Evolutionary conservation across 2,329 filamentous ascomycete species (phyloP).

Genomic region (Colletotrichum siamense): DNA sequence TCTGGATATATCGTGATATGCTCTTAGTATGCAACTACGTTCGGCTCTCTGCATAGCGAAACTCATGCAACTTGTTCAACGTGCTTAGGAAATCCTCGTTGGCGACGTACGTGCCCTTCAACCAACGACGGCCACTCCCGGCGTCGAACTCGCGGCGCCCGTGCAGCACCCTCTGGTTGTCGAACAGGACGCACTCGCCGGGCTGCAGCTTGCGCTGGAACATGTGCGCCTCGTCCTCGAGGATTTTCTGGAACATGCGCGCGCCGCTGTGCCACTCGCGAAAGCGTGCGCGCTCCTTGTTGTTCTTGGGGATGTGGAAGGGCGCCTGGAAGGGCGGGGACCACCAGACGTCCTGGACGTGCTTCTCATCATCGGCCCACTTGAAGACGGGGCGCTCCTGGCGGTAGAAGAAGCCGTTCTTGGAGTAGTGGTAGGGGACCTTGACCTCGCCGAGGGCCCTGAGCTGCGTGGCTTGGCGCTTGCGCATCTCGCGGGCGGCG

Average conservation of each 20-base stretch:
- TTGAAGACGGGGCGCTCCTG: conserved; percentile 56
- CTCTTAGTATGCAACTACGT: not conserved
- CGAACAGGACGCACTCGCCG: conserved; percentile 92
- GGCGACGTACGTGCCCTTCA: conserved; percentile 85
- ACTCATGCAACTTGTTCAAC: not conserved
- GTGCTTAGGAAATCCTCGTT: conserved; percentile 47
- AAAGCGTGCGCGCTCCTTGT: not conserved
- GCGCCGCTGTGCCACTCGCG: conserved; percentile 54
- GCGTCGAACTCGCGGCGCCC: conserved; percentile 79
- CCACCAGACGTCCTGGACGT: conserved; percentile 55
- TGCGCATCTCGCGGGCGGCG: conserved; percentile 54
- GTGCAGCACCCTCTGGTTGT: conserved; percentile 86
- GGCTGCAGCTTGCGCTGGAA: conserved; percentile 76
- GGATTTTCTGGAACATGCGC: conserved; percentile 58
- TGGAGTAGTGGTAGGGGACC: conserved; percentile 73
- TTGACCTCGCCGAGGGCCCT: conserved; percentile 44
- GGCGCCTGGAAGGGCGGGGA: conserved; percentile 80
- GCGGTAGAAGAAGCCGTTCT: conserved; percentile 68
- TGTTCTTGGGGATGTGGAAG: conserved; percentile 36
- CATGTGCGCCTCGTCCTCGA: conserved; percentile 64
- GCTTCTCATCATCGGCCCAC: conserved; percentile 16
- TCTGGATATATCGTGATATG: not conserved
- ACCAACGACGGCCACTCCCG: conserved; percentile 72
- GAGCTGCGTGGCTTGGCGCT: conserved; percentile 28
- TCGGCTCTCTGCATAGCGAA: not conserved